These are phyloP conservation scores for Mycena amicta DNA, from an alignment of 768 basidiomycete genomes.

Conservation along the genomic window DNA sequence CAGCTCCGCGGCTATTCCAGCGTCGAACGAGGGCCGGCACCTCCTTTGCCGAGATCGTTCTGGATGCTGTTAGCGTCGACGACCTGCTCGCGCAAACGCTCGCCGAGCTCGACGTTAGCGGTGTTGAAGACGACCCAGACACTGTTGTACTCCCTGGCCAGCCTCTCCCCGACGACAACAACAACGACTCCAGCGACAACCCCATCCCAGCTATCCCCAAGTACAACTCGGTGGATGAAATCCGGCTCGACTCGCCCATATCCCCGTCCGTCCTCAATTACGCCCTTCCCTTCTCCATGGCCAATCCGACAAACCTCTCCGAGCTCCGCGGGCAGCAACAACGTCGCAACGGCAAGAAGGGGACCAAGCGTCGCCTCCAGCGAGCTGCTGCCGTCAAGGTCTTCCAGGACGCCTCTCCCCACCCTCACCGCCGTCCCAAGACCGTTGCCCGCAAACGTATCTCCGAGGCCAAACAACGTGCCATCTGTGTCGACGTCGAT, in stretches of 20 bases:
- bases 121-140: not conserved
- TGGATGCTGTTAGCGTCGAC: not conserved
- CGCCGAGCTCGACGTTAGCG: not conserved
- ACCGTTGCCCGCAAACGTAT: not conserved
- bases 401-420: too few species aligned
- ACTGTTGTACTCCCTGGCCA: not conserved
- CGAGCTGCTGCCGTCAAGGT: not conserved
- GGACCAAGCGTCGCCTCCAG: not conserved
- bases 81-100: not conserved
- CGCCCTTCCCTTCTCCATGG: not conserved
- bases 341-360: not conserved
- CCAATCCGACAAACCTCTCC: not conserved
- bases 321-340: not conserved
- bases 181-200: not conserved
- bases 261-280: too few species aligned
- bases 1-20: not conserved
- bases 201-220: not conserved
- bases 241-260: too few species aligned
- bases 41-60: not conserved
- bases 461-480: not conserved
- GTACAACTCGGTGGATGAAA: too few species aligned
- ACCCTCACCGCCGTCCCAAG: too few species aligned
- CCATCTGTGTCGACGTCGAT: not conserved
- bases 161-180: not conserved
- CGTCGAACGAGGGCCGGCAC: not conserved